Percentiles rank a stretch among this genome's conserved stretches.
phyloP scores from a whole-genome alignment of 306 rosid species.

The Quillaja saponaria region DNA sequence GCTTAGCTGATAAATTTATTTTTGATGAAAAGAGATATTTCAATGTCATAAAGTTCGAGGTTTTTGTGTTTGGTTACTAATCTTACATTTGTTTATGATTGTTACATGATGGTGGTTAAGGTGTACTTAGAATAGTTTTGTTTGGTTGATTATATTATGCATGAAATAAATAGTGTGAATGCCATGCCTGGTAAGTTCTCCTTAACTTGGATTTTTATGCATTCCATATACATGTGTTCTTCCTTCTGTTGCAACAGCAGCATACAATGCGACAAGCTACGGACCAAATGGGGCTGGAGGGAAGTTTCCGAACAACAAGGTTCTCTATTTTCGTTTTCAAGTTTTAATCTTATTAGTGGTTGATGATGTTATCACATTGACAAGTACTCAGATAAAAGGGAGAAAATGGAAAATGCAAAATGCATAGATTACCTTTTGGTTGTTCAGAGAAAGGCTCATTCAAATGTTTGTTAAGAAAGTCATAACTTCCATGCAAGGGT shows the following conservation, averaged over 20 bases:
- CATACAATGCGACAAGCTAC: slow-evolving; percentile 59
- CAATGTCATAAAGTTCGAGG: neutral
- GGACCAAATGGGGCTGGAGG: slow-evolving; percentile 76
- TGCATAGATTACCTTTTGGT: slow-evolving; percentile 5
- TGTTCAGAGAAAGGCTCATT: slow-evolving; percentile 10
- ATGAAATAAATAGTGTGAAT: slow-evolving; percentile 24
- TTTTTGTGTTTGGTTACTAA: too few relatives aligned
- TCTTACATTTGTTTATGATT: slow-evolving; percentile 5
- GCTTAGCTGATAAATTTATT: neutral
- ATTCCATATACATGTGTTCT: slow-evolving; percentile 61
- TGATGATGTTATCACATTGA: slow-evolving; percentile 26
- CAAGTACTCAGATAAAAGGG: neutral
- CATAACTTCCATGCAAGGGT: slow-evolving; percentile 6
- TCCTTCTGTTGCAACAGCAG: slow-evolving; percentile 77
- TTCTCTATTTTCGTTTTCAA: slow-evolving; percentile 35
- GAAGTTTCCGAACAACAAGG: slow-evolving; percentile 83
- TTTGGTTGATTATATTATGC: neutral
- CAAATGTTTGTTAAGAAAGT: slow-evolving; percentile 10
- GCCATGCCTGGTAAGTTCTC: neutral
- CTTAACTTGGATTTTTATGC: slow-evolving; percentile 49
- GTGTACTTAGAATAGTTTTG: slow-evolving; percentile 10
- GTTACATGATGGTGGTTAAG: slow-evolving; percentile 18
- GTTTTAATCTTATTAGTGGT: slow-evolving; percentile 27
- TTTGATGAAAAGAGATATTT: neutral
- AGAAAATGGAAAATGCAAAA: neutral